A percentile compares a stretch with the other conserved stretches of the same genome.
Conservation (phyloP, 805 yeast genomes). For the Isabelozyma rhagii region DNA sequence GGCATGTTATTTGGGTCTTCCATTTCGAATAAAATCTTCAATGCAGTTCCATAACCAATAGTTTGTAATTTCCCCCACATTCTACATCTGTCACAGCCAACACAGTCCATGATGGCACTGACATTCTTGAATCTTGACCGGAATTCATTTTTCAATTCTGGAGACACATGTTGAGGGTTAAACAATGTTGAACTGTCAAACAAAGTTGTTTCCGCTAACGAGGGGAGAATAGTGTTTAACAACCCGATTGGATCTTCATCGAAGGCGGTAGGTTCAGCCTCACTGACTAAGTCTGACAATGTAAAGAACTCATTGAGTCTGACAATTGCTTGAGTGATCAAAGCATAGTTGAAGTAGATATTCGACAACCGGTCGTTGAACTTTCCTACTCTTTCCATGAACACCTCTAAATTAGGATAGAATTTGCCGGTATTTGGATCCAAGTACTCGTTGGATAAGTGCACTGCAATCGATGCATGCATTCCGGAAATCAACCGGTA, state of each 20-base stretch:
- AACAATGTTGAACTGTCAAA: conserved; percentile 47
- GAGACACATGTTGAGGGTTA: conserved; percentile 42
- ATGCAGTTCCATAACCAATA: conserved; percentile 95
- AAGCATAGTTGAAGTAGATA: conserved; percentile 87
- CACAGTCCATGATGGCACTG: conserved; percentile 94
- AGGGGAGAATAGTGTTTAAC: conserved; percentile 33
- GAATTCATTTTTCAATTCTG: conserved; percentile 76
- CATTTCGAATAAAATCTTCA: conserved; percentile 83
- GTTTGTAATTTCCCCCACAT: conserved; percentile 98
- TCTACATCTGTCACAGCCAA: conserved; percentile 96
- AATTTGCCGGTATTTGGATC: conserved; percentile 66
- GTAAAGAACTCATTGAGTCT: conserved; percentile 43
- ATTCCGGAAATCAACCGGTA: conserved; percentile 86
- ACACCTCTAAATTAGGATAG: conserved; percentile 77
- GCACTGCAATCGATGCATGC: conserved; percentile 95
- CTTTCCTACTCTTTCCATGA: conserved; percentile 86
- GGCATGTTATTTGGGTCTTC: conserved; percentile 49
- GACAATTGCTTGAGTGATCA: conserved; percentile 76
- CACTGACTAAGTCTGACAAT: conserved; percentile 22
- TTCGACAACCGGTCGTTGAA: conserved; percentile 87
- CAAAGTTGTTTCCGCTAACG: conserved; percentile 39
- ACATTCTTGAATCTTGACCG: conserved; percentile 83
- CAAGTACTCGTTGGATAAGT: conserved; percentile 79
- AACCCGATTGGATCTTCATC: conserved; percentile 31
- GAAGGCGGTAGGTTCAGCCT: conserved; percentile 38